These are phyloP conservation scores for Metarhizium album DNA, from an alignment of 2,329 filamentous ascomycete genomes.

Conservation along the genomic window DNA sequence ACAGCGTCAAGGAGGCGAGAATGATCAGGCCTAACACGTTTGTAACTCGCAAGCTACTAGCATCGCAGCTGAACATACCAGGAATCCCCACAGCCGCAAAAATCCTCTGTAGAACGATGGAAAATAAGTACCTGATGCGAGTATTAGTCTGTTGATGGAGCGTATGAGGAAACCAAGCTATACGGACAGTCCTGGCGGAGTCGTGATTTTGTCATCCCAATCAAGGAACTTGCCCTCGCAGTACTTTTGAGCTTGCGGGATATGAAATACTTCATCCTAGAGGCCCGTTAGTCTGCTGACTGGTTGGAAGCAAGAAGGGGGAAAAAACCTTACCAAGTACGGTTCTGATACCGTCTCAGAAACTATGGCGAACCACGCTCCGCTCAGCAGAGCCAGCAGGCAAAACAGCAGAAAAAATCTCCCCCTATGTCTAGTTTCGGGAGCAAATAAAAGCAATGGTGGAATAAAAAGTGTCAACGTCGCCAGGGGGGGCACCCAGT, in stretches of 20 bases:
- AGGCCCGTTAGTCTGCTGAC: constrained; percentile 6
- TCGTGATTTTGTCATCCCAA: constrained; percentile 98
- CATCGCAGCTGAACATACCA: constrained; percentile 15
- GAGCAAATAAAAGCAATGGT: constrained; percentile 2
- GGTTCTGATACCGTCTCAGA: constrained; percentile 35
- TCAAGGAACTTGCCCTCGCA: constrained; percentile 61
- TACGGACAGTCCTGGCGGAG: constrained; percentile 68
- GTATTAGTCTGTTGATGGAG: not conserved
- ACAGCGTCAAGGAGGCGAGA: constrained; percentile 34
- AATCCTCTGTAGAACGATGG: constrained; percentile 19
- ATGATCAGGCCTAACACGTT: constrained; percentile 32
- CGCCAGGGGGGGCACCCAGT: constrained; percentile 1
- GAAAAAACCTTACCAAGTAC: constrained; percentile 34
- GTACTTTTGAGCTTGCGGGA: constrained; percentile 84
- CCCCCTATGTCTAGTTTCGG: not conserved
- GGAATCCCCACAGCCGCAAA: constrained; percentile 8
- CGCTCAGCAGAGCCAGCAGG: constrained; percentile 10
- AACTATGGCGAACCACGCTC: constrained; percentile 14
- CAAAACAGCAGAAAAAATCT: not conserved
- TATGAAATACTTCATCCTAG: constrained; percentile 79
- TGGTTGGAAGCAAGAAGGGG: not conserved
- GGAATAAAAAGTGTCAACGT: constrained; percentile 5
- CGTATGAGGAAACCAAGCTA: not conserved
- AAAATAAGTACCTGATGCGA: constrained; percentile 34
- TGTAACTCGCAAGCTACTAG: constrained; percentile 32